Conservation (phyloP, 805 yeast genomes). For the Wickerhamomyces subpelliculosus region DNA sequence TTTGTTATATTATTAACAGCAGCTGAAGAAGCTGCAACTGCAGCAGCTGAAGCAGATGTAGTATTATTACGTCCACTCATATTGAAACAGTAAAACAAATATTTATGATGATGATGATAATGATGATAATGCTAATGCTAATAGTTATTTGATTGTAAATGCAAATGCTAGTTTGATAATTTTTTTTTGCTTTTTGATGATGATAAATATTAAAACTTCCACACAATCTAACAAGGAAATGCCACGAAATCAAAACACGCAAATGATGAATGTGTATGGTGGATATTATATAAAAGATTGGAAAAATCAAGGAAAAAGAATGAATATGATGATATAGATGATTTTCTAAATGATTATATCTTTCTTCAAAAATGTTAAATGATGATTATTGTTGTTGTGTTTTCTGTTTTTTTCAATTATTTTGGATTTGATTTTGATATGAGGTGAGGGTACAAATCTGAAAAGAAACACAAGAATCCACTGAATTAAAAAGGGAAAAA, state of each 20-base stretch:
- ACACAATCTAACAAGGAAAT: too few species aligned
- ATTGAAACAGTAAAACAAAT: too few species aligned
- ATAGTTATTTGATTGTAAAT: background rate
- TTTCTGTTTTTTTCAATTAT: background rate
- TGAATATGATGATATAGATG: too few species aligned
- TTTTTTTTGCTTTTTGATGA: background rate
- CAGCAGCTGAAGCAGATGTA: slow-evolving; percentile 18
- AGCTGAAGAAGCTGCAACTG: slow-evolving; percentile 23
- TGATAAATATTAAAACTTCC: too few species aligned
- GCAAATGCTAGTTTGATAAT: background rate
- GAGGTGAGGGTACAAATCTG: background rate
- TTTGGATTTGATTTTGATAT: too few species aligned
- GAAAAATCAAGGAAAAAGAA: too few species aligned
- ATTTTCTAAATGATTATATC: too few species aligned
- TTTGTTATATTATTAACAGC: slow-evolving; percentile 22
- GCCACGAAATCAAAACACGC: too few species aligned
- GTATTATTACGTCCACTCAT: slow-evolving; percentile 7
- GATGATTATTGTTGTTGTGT: background rate
- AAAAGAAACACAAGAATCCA: background rate
- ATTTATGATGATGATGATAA: background rate
- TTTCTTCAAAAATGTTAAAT: too few species aligned
- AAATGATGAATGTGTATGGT: too few species aligned
- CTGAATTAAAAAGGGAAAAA: too few species aligned
- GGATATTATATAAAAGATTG: too few species aligned
- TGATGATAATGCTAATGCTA: background rate